Conservation (phyloP, 805 yeast species). For the Grigorovia humatica region DNA sequence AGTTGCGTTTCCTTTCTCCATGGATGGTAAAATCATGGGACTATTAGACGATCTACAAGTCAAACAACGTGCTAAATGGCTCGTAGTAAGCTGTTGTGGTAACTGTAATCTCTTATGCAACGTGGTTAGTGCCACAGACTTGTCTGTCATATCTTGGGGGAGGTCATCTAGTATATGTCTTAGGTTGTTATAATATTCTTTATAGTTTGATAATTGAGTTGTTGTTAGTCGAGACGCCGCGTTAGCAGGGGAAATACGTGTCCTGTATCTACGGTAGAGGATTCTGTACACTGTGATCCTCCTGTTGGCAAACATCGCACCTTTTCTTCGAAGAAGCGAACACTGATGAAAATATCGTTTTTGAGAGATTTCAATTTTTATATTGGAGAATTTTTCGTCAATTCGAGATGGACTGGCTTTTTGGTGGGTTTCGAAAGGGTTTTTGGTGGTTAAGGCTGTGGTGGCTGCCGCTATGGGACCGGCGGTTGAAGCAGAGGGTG, state of each 20-base stretch:
- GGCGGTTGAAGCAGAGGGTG: no score
- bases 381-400: neutral
- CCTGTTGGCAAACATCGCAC: neutral
- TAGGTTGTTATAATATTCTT: constrained; percentile 15
- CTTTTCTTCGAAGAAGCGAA: no score
- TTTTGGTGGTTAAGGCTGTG: no score
- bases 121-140: constrained; percentile 66
- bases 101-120: constrained; percentile 68
- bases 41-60: constrained; percentile 42
- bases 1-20: neutral
- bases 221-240: neutral
- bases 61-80: constrained; percentile 73
- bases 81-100: constrained; percentile 43
- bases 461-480: no score
- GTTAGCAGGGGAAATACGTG: neutral
- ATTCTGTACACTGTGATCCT: neutral
- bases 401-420: no score
- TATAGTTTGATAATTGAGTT: constrained; percentile 17
- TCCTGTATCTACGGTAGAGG: neutral
- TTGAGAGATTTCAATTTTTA: no score
- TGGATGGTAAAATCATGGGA: constrained; percentile 3
- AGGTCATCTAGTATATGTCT: constrained; percentile 13
- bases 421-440: no score
- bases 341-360: no score
- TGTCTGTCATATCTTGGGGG: constrained; percentile 41